Base-by-base conservation (phyloP, 129 eudicot genomes). In the Cynara cardunculus region DNA sequence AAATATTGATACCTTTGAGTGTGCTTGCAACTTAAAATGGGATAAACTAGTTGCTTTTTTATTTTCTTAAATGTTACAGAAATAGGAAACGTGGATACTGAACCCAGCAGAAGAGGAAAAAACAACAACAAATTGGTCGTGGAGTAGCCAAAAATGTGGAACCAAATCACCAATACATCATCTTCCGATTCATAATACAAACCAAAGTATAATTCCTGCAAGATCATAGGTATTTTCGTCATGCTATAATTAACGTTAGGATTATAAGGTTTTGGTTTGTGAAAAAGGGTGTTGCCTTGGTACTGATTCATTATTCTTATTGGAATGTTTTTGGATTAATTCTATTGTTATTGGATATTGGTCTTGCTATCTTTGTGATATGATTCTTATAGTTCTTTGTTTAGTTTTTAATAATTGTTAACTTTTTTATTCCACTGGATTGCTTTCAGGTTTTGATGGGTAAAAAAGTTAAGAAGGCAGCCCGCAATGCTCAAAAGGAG, bases 391-490 rank as follows among this genome's bases (percentile, higher is more conserved):
- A 61, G 68, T 21, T 61, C 4, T 7, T 72, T 72, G 76, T 35
- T 72, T 22, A 25, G 61, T 35, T 64, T 39, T 32, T 77, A 34
- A 66, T 28, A 53, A 72, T 4, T 72, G 46, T 72, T 32, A 74
- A 34, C 18, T 35, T 73, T 75, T 25, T 27, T 11, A 19, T 72
- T 78, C 28, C 9, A 64, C 64, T 71, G 7, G 64, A 84, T 59
- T 61, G 68, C 37, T 76, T 27, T 73, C 89, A 90, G 93, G 69
- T 56, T 80, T 82, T 24, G 86, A 95, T 95, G 99, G 99, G 89
- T 77, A 94, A 95, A 79, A 95, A 87, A 85, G 84, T 75, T 22
- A 92, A 89, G 80, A 94, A 87, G 89, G 74, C 80, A 78, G 86
- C 87, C 22, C 91, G 84, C 74, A 83, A 86, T 84, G 88, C 49